Percentiles rank a stretch among this genome's conserved stretches.
These are phyloP conservation scores for Clonostachys rosea DNA, from an alignment of 2,329 filamentous ascomycete species.

Conservation along the genomic window DNA sequence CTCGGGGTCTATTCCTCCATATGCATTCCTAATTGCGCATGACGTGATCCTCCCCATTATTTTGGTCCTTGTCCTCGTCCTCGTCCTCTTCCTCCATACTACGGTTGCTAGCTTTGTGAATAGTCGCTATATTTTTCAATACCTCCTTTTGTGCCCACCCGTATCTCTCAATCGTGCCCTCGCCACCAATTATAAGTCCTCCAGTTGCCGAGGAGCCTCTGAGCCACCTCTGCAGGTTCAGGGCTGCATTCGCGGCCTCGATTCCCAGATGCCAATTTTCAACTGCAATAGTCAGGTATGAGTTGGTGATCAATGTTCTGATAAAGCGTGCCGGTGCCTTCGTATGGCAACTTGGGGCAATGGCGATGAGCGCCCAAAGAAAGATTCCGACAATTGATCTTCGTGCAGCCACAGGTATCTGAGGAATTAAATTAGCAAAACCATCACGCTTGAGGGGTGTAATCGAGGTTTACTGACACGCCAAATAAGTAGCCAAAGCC, in stretches of 20 bases:
- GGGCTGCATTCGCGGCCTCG: constrained; percentile 24
- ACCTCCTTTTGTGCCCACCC: constrained; percentile 17
- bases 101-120: not conserved
- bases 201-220: constrained; percentile 7
- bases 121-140: constrained; percentile 10
- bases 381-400: constrained; percentile 41
- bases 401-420: constrained; percentile 33
- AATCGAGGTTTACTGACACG: constrained; percentile 16
- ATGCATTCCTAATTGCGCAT: not conserved
- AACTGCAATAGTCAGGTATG: constrained; percentile 36
- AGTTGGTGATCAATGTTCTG: constrained; percentile 36
- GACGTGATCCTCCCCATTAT: not conserved
- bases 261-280: constrained; percentile 43
- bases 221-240: constrained; percentile 38
- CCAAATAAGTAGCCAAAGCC: constrained; percentile 43
- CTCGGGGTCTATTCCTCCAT: not conserved
- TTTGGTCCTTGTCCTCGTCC: not conserved
- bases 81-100: constrained; percentile 3
- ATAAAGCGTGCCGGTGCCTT: constrained; percentile 36
- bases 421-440: too few species aligned
- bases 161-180: constrained; percentile 13
- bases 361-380: constrained; percentile 38
- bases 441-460: too few species aligned
- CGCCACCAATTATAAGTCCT: constrained; percentile 4
- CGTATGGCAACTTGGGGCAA: constrained; percentile 30